Percentiles rank a stretch among this genome's conserved stretches.
These are phyloP conservation scores for Dactylellina haptotyla DNA, from an alignment of 2,329 filamentous ascomycete genomes.

Conservation along the genomic window DNA sequence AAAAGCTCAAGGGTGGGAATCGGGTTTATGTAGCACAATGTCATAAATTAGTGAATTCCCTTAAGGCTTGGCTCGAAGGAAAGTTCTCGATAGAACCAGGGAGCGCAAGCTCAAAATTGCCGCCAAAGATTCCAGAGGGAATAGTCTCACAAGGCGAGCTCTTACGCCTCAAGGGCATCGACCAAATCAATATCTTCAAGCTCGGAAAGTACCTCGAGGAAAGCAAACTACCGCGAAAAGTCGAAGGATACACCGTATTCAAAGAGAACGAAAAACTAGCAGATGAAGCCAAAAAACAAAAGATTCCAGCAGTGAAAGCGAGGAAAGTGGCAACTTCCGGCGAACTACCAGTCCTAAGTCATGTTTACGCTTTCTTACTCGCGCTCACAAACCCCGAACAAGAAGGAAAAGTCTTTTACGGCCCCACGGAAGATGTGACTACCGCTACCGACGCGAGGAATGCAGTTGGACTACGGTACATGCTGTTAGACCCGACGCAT, in stretches of 20 bases:
- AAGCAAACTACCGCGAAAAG: constrained; percentile 91
- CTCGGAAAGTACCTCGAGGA: constrained; percentile 87
- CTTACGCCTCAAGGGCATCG: constrained; percentile 83
- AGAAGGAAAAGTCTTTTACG: constrained; percentile 74
- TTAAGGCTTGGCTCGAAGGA: constrained; percentile 74
- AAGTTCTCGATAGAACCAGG: constrained; percentile 60
- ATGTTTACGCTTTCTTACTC: constrained; percentile 75
- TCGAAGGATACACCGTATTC: constrained; percentile 83
- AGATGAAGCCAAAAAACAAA: constrained; percentile 53
- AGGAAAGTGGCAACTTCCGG: constrained; percentile 55
- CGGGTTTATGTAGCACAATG: constrained; percentile 89
- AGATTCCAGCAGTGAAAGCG: constrained; percentile 49
- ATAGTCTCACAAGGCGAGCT: constrained; percentile 76
- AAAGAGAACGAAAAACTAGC: constrained; percentile 66
- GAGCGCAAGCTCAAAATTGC: constrained; percentile 59
- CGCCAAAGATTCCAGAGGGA: constrained; percentile 67
- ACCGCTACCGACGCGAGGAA: constrained; percentile 32
- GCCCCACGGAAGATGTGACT: constrained; percentile 62
- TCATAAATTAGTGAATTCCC: constrained; percentile 81
- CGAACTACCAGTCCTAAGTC: constrained; percentile 69
- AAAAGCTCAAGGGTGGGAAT: constrained; percentile 88
- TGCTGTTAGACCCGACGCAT: constrained; percentile 88
- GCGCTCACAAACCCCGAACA: constrained; percentile 86
- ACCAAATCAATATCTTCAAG: constrained; percentile 94
- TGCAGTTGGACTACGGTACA: constrained; percentile 67